phyloP scores from a whole-genome alignment of 2,329 filamentous ascomycete genomes.

The Penicillium concentricum region DNA sequence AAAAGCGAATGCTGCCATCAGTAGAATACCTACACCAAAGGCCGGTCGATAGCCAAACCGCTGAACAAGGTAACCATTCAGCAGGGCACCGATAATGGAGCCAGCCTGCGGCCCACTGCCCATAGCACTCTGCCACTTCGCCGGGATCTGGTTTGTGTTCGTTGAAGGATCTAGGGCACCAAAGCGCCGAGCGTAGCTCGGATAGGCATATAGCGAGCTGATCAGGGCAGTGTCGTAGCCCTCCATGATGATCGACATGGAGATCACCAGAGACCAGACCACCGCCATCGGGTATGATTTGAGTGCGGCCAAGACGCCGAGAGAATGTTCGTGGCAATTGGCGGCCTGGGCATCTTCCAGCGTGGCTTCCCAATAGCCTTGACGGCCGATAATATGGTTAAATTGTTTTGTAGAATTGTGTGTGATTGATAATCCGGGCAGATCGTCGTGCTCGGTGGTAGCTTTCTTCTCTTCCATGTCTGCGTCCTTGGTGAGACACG shows the following conservation, averaged over 20 bases:
- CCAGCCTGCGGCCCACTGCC: constrained; percentile 60
- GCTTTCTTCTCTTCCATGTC: neutral
- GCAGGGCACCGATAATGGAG: constrained; percentile 64
- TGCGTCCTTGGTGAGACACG: neutral
- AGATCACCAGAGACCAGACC: constrained; percentile 41
- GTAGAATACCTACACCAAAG: constrained; percentile 58
- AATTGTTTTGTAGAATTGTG: neutral
- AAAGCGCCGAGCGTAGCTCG: constrained; percentile 45
- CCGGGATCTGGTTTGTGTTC: constrained; percentile 47
- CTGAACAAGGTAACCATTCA: constrained; percentile 66
- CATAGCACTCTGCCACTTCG: constrained; percentile 59
- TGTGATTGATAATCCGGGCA: neutral
- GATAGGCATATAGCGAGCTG: constrained; percentile 49
- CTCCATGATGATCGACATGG: constrained; percentile 53
- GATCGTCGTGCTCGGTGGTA: neutral
- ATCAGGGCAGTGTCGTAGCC: constrained; percentile 54
- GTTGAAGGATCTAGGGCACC: constrained; percentile 6
- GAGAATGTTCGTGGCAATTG: neutral
- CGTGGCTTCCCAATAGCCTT: neutral
- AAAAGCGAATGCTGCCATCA: constrained; percentile 57
- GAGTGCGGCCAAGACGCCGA: neutral
- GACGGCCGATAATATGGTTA: neutral
- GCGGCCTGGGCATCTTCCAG: neutral
- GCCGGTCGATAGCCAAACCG: constrained; percentile 67
- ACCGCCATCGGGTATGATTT: constrained; percentile 25